Evolutionary conservation across 371 early-diverging fungal species (phyloP).

Genomic region (Smittium mucronatum): DNA sequence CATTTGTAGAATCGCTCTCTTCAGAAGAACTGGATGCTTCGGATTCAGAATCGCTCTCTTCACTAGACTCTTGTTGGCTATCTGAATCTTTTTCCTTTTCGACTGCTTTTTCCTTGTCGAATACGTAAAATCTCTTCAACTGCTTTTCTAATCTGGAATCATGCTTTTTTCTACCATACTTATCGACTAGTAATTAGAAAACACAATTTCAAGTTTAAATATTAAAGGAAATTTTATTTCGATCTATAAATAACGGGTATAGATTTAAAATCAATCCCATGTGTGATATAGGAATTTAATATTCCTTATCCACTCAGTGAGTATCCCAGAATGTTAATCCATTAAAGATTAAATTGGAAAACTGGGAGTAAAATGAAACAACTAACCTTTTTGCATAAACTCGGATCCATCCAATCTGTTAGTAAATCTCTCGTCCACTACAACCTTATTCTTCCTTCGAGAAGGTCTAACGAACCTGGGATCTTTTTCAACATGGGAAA

Average conservation of each 20-base stretch:
- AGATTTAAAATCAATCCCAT: too few species aligned
- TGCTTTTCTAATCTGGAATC: conserved; percentile 29
- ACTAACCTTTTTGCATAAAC: conserved; percentile 12
- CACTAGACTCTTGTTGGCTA: background rate
- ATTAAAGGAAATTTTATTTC: too few species aligned
- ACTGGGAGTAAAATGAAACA: too few species aligned
- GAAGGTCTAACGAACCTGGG: conserved; percentile 75
- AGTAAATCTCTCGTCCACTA: conserved; percentile 80
- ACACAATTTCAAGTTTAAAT: too few species aligned
- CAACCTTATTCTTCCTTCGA: conserved; percentile 67
- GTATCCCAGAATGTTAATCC: too few species aligned
- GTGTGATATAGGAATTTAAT: too few species aligned
- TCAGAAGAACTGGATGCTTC: conserved; percentile 34
- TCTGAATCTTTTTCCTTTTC: conserved; percentile 33
- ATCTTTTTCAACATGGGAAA: conserved; percentile 67
- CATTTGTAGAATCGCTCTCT: conserved; percentile 12
- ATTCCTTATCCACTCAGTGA: too few species aligned
- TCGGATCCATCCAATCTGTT: conserved; percentile 10
- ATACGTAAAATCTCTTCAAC: conserved; percentile 17
- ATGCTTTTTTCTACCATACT: conserved; percentile 64
- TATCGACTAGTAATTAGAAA: conserved; percentile 59
- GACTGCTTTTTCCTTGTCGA: conserved; percentile 10
- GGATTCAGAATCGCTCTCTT: conserved; percentile 8
- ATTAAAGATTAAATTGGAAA: too few species aligned
- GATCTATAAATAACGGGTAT: too few species aligned